phyloP scores from a whole-genome alignment of 768 basidiomycete species.

The Panaeolus cyanescens region DNA sequence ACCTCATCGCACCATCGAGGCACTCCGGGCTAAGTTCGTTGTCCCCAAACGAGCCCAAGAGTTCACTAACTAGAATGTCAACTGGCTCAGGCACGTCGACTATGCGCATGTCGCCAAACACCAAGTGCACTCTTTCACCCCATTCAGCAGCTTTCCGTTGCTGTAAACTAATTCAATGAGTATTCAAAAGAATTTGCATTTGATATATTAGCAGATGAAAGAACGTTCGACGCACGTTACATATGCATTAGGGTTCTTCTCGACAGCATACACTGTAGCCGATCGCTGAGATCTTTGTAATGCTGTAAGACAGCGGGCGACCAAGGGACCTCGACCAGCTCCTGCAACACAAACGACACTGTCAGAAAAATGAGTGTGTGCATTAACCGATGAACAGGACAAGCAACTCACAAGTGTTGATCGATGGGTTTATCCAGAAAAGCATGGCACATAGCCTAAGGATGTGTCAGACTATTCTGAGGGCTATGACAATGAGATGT shows the following conservation, averaged over 20 bases:
- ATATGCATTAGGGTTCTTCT: constrained; percentile 96
- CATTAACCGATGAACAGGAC: constrained; percentile 3
- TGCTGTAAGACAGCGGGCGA: constrained; percentile 81
- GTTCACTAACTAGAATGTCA: constrained; percentile 94
- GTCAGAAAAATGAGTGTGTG: neutral
- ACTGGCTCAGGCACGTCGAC: constrained; percentile 83
- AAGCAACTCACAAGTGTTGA: constrained; percentile 58
- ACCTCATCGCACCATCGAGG: constrained; percentile 92
- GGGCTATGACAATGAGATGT: constrained; percentile 13
- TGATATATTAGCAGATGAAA: constrained; percentile 6
- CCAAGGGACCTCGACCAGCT: constrained; percentile 92
- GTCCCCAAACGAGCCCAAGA: constrained; percentile 96
- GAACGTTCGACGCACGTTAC: constrained; percentile 71
- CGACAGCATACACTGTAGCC: constrained; percentile 81
- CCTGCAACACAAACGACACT: constrained; percentile 92
- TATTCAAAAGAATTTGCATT: constrained; percentile 10
- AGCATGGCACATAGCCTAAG: constrained; percentile 78
- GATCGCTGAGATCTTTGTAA: constrained; percentile 63
- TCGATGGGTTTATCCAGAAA: constrained; percentile 68
- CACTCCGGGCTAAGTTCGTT: constrained; percentile 99
- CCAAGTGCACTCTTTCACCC: constrained; percentile 73
- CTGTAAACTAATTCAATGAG: constrained; percentile 63
- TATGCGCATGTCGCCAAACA: constrained; percentile 95
- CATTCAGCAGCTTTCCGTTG: constrained; percentile 81
- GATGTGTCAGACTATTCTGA: constrained; percentile 2